These are phyloP conservation scores for Lentinula aciculospora DNA, from an alignment of 768 basidiomycete genomes.

Conservation along the genomic window DNA sequence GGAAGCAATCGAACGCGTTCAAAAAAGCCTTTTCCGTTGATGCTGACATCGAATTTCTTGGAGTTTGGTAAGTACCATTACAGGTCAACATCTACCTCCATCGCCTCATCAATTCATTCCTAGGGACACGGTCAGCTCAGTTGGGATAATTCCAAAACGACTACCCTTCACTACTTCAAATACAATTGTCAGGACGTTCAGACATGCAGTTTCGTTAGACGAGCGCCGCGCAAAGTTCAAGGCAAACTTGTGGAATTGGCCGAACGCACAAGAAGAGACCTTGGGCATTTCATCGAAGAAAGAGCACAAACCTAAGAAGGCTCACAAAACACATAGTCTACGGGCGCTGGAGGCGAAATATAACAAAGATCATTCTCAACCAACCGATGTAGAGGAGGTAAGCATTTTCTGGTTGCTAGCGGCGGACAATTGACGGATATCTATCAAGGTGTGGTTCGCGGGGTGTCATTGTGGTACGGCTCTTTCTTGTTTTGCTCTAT, in stretches of 20 bases:
- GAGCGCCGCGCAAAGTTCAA: conserved; percentile 36
- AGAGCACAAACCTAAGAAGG: neutral
- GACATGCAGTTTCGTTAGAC: conserved; percentile 38
- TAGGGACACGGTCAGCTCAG: conserved; percentile 14
- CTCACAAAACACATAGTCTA: neutral
- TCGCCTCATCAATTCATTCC: neutral
- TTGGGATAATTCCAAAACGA: conserved; percentile 10
- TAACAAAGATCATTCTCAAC: conserved; percentile 19
- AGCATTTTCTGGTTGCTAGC: neutral
- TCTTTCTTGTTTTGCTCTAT: neutral
- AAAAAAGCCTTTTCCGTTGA: conserved; percentile 42
- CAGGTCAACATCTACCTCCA: neutral
- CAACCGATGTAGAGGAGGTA: conserved; percentile 58
- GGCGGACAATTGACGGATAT: neutral
- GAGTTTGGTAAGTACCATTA: conserved; percentile 38
- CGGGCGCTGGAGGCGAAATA: neutral
- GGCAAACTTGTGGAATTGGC: conserved; percentile 17
- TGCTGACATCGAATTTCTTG: conserved; percentile 48
- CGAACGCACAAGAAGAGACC: neutral
- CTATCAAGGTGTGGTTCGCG: conserved; percentile 63
- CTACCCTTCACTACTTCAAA: conserved; percentile 15
- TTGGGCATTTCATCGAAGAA: neutral
- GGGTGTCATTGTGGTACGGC: conserved; percentile 64
- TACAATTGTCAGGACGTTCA: conserved; percentile 28
- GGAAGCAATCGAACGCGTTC: conserved; percentile 35